Percentiles rank a stretch among this genome's conserved stretches.
Evolutionary conservation across 2,329 filamentous ascomycete genomes (phyloP).

Genomic region (Xylaria multiplex): DNA sequence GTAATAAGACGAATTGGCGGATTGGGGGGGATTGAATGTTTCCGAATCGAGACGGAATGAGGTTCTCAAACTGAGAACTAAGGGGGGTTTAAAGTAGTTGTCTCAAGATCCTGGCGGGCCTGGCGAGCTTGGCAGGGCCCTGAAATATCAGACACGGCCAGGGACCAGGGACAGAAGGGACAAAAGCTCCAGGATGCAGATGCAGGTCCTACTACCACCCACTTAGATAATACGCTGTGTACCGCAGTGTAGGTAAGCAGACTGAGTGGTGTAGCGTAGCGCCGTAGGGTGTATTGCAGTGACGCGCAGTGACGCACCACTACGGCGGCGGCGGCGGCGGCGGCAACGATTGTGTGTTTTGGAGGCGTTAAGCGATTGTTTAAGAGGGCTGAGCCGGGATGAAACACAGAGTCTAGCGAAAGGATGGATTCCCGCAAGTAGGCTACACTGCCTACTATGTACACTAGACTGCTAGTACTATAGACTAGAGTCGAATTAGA

Average conservation of each 20-base stretch:
- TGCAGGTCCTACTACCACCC: not conserved
- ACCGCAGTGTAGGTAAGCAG: no score
- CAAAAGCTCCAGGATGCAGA: slow-evolving; percentile 15
- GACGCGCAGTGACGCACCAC: not conserved
- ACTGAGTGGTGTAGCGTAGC: not conserved
- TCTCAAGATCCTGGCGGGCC: slow-evolving; percentile 28
- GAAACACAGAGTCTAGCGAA: slow-evolving; percentile 5
- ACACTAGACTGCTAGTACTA: not conserved
- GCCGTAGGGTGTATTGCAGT: slow-evolving; percentile 3
- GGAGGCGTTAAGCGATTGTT: not conserved
- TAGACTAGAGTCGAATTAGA: not conserved
- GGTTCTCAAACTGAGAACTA: slow-evolving; percentile 22
- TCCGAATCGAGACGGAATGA: slow-evolving; percentile 19
- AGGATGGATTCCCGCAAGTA: slow-evolving; percentile 2
- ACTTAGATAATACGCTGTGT: no score
- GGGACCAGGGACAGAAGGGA: not conserved
- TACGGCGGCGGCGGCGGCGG: not conserved
- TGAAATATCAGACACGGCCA: slow-evolving; percentile 7
- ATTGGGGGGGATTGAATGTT: slow-evolving; percentile 5
- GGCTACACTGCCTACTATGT: not conserved
- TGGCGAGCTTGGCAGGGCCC: slow-evolving; percentile 11
- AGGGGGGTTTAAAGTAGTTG: slow-evolving; percentile 24
- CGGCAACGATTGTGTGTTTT: not conserved
- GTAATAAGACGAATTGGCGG: slow-evolving; percentile 6
- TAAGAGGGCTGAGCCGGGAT: slow-evolving; percentile 8